These are phyloP conservation scores for Priceomyces fermenticarens DNA, from an alignment of 805 yeast species.

Conservation along the genomic window DNA sequence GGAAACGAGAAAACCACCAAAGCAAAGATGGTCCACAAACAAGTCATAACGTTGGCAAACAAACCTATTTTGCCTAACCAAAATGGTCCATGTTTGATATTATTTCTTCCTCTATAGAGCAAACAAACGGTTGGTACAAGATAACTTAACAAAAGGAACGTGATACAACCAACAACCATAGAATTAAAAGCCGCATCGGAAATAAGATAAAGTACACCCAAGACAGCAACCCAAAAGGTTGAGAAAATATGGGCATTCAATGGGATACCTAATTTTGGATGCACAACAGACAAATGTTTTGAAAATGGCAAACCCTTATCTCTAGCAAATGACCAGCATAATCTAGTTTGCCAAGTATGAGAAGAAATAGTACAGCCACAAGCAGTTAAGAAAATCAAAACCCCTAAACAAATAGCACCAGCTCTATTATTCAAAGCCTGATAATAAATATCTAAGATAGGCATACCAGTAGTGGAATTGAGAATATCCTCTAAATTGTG, in stretches of 20 bases:
- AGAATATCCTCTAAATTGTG: conserved; percentile 49
- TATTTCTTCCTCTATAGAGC: conserved; percentile 47
- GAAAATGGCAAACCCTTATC: conserved; percentile 63
- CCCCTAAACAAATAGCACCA: conserved; percentile 53
- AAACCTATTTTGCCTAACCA: conserved; percentile 60
- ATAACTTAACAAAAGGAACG: conserved; percentile 57
- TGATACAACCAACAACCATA: conserved; percentile 58
- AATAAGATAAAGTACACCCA: conserved; percentile 63
- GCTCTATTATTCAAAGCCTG: conserved; percentile 53
- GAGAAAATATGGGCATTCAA: conserved; percentile 58
- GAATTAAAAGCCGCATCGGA: conserved; percentile 68
- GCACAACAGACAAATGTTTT: conserved; percentile 46
- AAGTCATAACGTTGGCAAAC: conserved; percentile 46
- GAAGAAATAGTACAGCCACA: conserved; percentile 58
- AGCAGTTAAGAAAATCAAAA: conserved; percentile 51
- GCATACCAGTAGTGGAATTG: conserved; percentile 54
- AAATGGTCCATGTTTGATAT: conserved; percentile 60
- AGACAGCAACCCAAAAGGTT: conserved; percentile 47
- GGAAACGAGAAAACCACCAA: conserved; percentile 66
- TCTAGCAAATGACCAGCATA: conserved; percentile 67
- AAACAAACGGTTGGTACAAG: conserved; percentile 51
- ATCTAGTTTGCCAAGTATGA: conserved; percentile 67
- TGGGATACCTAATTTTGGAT: conserved; percentile 51
- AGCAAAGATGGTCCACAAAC: conserved; percentile 59
- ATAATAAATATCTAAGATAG: conserved; percentile 59